These are phyloP conservation scores for Geranium brycei DNA, from an alignment of 345 rosid species.

Conservation along the genomic window DNA sequence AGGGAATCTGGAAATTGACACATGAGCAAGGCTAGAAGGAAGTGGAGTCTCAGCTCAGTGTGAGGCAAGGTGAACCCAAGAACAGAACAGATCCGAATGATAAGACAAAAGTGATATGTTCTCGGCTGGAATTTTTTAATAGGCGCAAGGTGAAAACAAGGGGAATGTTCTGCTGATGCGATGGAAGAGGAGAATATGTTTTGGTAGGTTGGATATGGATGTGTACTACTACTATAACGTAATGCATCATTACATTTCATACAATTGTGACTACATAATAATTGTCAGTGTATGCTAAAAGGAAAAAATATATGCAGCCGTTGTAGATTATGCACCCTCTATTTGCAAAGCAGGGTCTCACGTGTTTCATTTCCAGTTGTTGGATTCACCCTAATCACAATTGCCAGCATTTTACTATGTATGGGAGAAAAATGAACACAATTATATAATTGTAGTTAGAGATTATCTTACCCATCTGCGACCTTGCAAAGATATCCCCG, in stretches of 20 bases:
- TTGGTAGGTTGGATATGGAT: no score
- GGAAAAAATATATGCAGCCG: constrained; percentile 8
- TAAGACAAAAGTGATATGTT: no score
- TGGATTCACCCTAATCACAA: constrained; percentile 43
- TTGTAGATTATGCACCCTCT: constrained; percentile 12
- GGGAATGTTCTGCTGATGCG: no score
- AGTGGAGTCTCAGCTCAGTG: no score
- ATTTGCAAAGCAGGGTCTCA: constrained; percentile 71
- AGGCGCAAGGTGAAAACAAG: no score
- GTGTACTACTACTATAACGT: no score
- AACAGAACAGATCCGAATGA: no score
- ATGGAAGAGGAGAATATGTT: no score
- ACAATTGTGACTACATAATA: neutral
- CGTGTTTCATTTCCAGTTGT: constrained; percentile 72
- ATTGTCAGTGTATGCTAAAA: constrained; percentile 10
- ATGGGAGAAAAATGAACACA: neutral
- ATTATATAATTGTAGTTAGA: neutral
- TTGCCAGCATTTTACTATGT: neutral
- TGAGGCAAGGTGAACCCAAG: no score
- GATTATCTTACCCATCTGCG: constrained; percentile 59
- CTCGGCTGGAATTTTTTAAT: no score
- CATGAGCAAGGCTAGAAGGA: no score
- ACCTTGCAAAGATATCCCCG: constrained; percentile 69
- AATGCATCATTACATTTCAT: neutral
- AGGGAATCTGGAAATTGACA: no score